These are phyloP conservation scores for Ganoderma leucocontextum DNA, from an alignment of 1,284 basidiomycete species.

Conservation along the genomic window DNA sequence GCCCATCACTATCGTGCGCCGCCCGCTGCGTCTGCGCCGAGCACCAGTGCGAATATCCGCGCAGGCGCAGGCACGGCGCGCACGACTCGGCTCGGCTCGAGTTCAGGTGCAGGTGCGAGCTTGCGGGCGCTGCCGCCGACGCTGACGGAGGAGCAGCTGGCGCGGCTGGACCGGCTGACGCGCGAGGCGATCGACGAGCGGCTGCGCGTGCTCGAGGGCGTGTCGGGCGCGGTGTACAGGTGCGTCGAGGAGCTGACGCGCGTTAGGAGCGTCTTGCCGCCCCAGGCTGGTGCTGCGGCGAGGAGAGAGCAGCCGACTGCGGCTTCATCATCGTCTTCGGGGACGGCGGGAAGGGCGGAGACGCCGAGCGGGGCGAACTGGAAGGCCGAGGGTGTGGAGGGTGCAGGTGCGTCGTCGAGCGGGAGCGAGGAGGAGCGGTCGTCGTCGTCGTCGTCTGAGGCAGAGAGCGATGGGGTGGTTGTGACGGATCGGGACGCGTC, in stretches of 20 bases:
- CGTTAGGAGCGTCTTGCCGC: constrained; percentile 74
- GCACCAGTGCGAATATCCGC: too few species aligned
- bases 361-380: neutral
- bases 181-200: constrained; percentile 86
- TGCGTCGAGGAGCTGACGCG: constrained; percentile 82
- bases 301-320: neutral
- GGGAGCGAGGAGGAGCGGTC: constrained; percentile 12
- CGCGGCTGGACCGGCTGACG: constrained; percentile 67
- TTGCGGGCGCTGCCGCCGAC: constrained; percentile 53
- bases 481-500: neutral
- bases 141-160: constrained; percentile 67
- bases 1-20: neutral
- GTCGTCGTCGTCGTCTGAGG: neutral
- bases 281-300: constrained; percentile 15
- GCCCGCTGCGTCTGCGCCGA: neutral
- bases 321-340: neutral
- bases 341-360: neutral
- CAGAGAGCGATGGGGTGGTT: neutral
- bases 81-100: neutral
- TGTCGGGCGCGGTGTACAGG: constrained; percentile 72
- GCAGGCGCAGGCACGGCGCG: neutral
- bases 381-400: neutral
- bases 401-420: constrained; percentile 3
- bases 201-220: constrained; percentile 76
- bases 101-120: constrained; percentile 17